Evolutionary conservation across 306 rosid species (phyloP).

Genomic region (Cucurbita argyrosperma): DNA sequence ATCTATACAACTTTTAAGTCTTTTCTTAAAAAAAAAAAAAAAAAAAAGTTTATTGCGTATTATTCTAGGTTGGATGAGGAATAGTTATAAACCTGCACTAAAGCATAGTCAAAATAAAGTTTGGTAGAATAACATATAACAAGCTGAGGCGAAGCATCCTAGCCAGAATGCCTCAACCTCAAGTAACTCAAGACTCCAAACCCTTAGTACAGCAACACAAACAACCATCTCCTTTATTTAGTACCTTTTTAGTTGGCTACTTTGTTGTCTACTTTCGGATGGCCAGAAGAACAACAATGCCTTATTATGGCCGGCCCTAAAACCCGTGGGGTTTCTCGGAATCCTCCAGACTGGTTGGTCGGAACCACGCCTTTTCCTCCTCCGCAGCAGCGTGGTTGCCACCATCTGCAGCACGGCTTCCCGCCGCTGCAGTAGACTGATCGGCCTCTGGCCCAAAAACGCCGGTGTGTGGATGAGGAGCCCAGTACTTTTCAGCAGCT

Average conservation of each 20-base stretch:
- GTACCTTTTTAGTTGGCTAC: not conserved
- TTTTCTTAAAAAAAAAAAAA: no score
- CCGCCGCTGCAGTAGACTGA: not conserved
- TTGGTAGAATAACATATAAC: not conserved
- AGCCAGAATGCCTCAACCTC: not conserved
- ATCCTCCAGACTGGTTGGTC: constrained; percentile 80
- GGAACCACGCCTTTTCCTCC: constrained; percentile 92
- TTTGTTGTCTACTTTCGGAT: not conserved
- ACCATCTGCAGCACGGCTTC: constrained; percentile 12
- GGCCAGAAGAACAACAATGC: not conserved
- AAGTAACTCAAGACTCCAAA: not conserved
- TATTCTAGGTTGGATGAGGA: not conserved
- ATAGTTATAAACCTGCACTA: not conserved
- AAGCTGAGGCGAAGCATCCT: not conserved
- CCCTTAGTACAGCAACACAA: not conserved
- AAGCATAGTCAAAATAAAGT: not conserved
- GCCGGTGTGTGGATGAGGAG: constrained; percentile 80
- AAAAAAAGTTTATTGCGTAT: no score
- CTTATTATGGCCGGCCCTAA: not conserved
- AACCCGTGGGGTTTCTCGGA: constrained; percentile 61
- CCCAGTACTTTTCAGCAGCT: constrained; percentile 64
- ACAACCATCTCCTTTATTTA: not conserved
- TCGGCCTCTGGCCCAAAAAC: constrained; percentile 58
- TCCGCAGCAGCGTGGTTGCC: constrained; percentile 22
- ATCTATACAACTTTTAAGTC: no score